Evolutionary conservation across 2,329 filamentous ascomycete species (phyloP).

Genomic region (Phoma sp.): DNA sequence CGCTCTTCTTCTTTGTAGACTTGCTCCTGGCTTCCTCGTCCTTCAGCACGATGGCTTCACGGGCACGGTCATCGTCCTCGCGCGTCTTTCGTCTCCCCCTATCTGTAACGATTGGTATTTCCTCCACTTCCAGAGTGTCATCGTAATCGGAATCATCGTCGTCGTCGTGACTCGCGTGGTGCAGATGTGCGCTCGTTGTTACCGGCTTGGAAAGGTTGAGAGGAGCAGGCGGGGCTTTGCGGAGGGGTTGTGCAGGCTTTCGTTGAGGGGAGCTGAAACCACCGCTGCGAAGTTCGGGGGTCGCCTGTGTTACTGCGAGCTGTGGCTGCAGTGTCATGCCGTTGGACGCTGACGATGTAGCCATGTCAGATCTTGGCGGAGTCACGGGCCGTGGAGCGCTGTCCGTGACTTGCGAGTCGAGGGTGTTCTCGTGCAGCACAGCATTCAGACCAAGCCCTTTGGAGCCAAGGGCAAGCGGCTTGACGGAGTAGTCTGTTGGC

Average conservation of each 20-base stretch:
- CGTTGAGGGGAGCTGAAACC: constrained; percentile 46
- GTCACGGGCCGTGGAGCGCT: constrained; percentile 19
- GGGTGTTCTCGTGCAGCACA: constrained; percentile 25
- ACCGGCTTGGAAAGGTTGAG: constrained; percentile 69
- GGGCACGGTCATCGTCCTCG: constrained; percentile 83
- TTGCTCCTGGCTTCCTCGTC: constrained; percentile 75
- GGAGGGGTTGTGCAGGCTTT: constrained; percentile 57
- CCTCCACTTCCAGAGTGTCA: constrained; percentile 74
- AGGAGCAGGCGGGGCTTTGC: constrained; percentile 86
- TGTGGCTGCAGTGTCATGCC: constrained; percentile 39
- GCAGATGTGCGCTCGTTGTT: constrained; percentile 53
- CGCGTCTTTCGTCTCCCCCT: constrained; percentile 83
- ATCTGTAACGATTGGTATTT: constrained; percentile 63
- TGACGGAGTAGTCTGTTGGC: constrained; percentile 44
- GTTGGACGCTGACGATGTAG: constrained; percentile 12
- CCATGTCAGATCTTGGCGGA: constrained; percentile 7
- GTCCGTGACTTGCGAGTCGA: constrained; percentile 19
- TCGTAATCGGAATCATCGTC: constrained; percentile 85
- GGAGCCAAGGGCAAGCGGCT: constrained; percentile 33
- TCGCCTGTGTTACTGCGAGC: constrained; percentile 50
- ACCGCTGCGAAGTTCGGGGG: constrained; percentile 47
- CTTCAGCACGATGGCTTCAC: constrained; percentile 71
- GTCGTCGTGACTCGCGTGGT: constrained; percentile 57
- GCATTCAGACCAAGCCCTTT: constrained; percentile 38
- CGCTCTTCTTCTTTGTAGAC: constrained; percentile 73